Percentiles rank a stretch among this genome's conserved stretches.
These are phyloP conservation scores for Ogataea populi-albae DNA, from an alignment of 805 yeast species.

Conservation along the genomic window DNA sequence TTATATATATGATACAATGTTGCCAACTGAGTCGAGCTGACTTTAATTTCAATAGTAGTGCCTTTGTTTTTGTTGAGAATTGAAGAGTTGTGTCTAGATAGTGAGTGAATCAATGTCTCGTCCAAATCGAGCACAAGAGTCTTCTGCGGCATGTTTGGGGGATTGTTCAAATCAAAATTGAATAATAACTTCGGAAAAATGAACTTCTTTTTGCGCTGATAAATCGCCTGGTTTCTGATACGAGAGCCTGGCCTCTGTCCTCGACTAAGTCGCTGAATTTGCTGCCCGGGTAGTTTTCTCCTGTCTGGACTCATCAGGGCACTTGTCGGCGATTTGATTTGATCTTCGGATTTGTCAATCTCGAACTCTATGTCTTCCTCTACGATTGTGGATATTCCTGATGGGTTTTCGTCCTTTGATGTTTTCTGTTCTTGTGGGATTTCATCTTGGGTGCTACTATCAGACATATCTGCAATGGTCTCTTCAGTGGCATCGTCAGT, in stretches of 20 bases:
- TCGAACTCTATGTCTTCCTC: constrained; percentile 37
- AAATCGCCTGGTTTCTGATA: neutral
- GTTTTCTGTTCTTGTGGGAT: constrained; percentile 1
- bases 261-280: constrained; percentile 2
- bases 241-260: constrained; percentile 2
- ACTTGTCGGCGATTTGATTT: constrained; percentile 34
- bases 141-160: constrained; percentile 41
- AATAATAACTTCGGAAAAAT: constrained; percentile 34
- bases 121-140: constrained; percentile 86
- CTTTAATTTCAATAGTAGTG: constrained; percentile 79
- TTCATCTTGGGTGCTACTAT: neutral
- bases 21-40: constrained; percentile 57
- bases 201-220: constrained; percentile 27
- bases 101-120: constrained; percentile 91
- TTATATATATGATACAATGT: constrained; percentile 87
- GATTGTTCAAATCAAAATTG: constrained; percentile 31
- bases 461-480: neutral
- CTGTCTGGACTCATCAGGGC: constrained; percentile 6
- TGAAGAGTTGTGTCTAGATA: constrained; percentile 57
- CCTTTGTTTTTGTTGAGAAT: constrained; percentile 43
- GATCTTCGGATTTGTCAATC: constrained; percentile 31
- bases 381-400: constrained; percentile 28
- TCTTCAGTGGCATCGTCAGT: neutral
- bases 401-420: constrained; percentile 5
- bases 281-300: constrained; percentile 6